Percentiles rank a stretch among this genome's conserved stretches.
Evolutionary conservation across 352 stramenopile genomes (phyloP).

Genomic region (Phytophthora cactorum): DNA sequence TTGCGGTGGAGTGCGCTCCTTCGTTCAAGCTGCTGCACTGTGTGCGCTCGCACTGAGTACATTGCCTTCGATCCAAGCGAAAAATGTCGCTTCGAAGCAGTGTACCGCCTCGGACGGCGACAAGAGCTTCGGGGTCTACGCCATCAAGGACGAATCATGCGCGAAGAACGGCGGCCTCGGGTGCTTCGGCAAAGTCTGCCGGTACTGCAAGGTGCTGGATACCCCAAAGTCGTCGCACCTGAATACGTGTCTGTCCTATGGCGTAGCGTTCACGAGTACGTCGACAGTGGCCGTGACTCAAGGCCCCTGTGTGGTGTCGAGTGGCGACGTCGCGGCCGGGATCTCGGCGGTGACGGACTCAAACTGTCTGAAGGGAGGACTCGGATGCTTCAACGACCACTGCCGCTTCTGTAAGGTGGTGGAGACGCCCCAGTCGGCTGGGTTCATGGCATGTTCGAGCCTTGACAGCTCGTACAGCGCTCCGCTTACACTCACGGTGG

Average conservation of each 20-base stretch:
- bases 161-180: constrained; percentile 37
- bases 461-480: constrained; percentile 23
- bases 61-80: constrained; percentile 10
- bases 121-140: constrained; percentile 36
- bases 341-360: constrained; percentile 38
- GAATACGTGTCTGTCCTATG: constrained; percentile 30
- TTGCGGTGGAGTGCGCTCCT: constrained; percentile 17
- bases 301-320: constrained; percentile 24
- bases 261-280: constrained; percentile 25
- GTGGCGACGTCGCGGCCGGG: constrained; percentile 25
- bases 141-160: constrained; percentile 36
- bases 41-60: constrained; percentile 17
- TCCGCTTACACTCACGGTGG: neutral
- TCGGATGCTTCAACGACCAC: constrained; percentile 44
- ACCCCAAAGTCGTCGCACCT: constrained; percentile 41
- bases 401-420: constrained; percentile 46
- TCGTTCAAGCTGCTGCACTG: constrained; percentile 18
- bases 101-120: constrained; percentile 38
- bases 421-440: constrained; percentile 37
- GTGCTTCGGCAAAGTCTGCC: constrained; percentile 43
- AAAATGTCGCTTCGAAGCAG: constrained; percentile 3
- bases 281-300: constrained; percentile 1
- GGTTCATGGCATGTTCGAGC: constrained; percentile 24
- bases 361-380: constrained; percentile 34
- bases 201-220: constrained; percentile 45